Evolutionary conservation across 148 eudicot genomes (phyloP), one percentile per base, ranked within the genome.

Genomic region (Camellia granthamiana): DNA sequence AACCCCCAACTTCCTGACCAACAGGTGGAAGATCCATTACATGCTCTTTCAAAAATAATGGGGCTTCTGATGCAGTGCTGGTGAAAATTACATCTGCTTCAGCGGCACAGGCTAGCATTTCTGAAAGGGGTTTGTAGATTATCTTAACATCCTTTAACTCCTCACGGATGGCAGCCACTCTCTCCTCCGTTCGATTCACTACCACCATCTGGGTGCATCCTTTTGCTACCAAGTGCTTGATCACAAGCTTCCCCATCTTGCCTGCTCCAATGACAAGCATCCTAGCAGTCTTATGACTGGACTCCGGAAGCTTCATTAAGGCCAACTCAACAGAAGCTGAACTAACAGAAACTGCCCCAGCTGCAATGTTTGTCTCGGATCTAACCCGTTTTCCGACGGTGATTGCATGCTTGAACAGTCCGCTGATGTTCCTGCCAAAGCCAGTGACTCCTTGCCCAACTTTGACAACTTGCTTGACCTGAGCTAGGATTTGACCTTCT

Each of bases 251-350:
- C 54, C 98, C 98, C 98, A 95, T 95, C 72, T 95, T 95, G 23
- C 98, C 98, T 41, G 97, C 98, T 77, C 98, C 98, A 72, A 95
- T 79, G 2, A 93, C 90, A 80, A 95, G 67, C 92, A 93, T 89
- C 85, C 92, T 91, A 7, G 98, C 91, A 54, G 87, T 80, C 23
- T 85, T 54, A 72, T 92, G 92, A 77, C 88, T 89, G 46, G 92
- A 67, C 77, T 82, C 88, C 0, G 98, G 98, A 76, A 95, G 92
- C 84, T 95, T 95, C 94, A 93, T 91, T 47, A 95, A 70, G 70
- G 98, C 98, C 83, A 95, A 77, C 81, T 95, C 98, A 13, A 95
- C 98, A 44, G 98, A 94, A 69, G 98, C 98, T 16, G 98, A 95
- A 84, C 98, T 95, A 59, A 95, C 98, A 18, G 98, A 95, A 38